Percentiles rank a stretch among this genome's conserved stretches.
phyloP scores from a whole-genome alignment of 768 basidiomycete genomes.

The Lenzites betulinus region DNA sequence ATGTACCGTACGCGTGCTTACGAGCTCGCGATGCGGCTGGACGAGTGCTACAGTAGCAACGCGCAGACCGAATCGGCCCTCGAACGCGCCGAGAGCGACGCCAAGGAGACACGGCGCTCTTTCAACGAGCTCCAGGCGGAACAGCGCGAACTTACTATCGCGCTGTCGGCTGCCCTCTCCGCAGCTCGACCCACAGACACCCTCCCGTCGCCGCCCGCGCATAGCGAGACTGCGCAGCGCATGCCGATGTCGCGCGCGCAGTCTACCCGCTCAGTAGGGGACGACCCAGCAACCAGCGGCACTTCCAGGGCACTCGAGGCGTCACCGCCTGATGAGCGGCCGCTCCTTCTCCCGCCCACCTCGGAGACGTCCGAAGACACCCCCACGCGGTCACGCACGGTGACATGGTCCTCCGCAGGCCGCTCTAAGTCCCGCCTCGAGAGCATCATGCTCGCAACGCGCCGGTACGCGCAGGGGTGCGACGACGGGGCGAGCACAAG shows the following conservation, averaged over 20 bases:
- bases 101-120: neutral
- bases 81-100: neutral
- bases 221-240: neutral
- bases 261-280: neutral
- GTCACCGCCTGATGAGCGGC: neutral
- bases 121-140: neutral
- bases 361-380: neutral
- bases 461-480: neutral
- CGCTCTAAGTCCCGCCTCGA: neutral
- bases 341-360: slow-evolving; percentile 1
- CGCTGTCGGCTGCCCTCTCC: neutral
- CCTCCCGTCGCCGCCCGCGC: neutral
- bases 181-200: neutral
- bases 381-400: neutral
- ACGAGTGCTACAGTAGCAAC: slow-evolving; percentile 1
- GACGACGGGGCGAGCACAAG: neutral
- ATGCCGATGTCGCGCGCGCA: neutral
- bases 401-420: neutral
- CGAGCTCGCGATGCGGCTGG: slow-evolving; percentile 11
- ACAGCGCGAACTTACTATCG: neutral
- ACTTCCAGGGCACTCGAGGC: neutral
- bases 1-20: slow-evolving; percentile 14
- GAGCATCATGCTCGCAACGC: neutral
- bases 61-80: neutral
- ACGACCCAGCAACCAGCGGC: neutral